Base-by-base conservation (phyloP, 139 green algal genomes). In the Tetraselmis striata region DNA sequence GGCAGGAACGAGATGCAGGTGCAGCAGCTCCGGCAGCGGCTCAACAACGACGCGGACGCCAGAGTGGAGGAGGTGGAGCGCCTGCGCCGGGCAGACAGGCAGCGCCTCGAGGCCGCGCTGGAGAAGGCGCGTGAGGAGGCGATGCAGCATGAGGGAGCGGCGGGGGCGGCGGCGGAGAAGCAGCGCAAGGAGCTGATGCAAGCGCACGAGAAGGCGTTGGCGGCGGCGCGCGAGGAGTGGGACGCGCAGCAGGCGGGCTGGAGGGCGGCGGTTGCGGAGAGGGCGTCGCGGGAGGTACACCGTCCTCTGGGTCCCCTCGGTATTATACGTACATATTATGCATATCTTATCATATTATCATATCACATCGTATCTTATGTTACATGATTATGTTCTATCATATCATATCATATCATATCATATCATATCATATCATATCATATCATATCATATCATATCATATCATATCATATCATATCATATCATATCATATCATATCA, bases 221-320 rank as follows among this genome's bases (percentile, higher is more conserved):
- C 32, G 27, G 59, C 59, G 1, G 24, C 81, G 0, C 31, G 28
- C 0, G 84, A 86, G 83, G 76, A 86, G 24, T 83, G 85, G 29
- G 86, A 89, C 59, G 86, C 76, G 30, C 86, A 87, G 67, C 86
- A 88, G 81, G 87, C 88, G 80, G 88, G 87, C 22, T 93, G 90
- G 90, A 84, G 88, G 1, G 86, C 85, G n/a, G 88, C 87, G 23
- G 85, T 93, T 30, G 83, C 86, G 23, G 87, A 92, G 82, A 85
- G 88, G 23, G 79, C 87, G 0, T 77, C 83, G n/a, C 80, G 83
- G 30, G 87, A 92, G 88, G 77, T 91, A 18, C 45, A 18, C 18
- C 18, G 5, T 67, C 45, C 5, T 5, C 45, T 67, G 11, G 18
- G 45, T 67, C 45, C n/a, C n/a, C n/a, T n/a, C n/a, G n/a, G n/a